Base-by-base conservation (phyloP, 768 basidiomycete species). In the Mycena kentingensis region DNA sequence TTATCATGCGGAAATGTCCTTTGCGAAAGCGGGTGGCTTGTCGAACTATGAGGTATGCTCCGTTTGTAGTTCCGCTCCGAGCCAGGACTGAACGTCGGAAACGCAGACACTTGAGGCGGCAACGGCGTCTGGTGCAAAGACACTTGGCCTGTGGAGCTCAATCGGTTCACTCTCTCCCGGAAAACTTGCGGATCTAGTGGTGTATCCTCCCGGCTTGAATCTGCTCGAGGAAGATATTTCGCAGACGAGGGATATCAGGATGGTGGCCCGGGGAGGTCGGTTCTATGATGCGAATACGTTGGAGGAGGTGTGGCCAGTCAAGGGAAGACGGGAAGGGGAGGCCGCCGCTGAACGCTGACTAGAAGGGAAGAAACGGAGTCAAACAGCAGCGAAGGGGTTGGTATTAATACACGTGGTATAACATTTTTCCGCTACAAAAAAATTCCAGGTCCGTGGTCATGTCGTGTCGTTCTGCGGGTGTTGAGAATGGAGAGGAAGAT, bases 1-100 rank as follows among this genome's bases (percentile, higher is more conserved):
- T 70, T 90, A 89, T 58, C 88, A 90, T 53, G 79, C 82, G 18
- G 88, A 90, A 61, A 85, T 89, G 81, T 75, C 71, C 46, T 87
- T 87, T 64, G 73, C 84, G 22, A 71, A 73, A 39, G 70, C 73
- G 13, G 88, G 88, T 19, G 88, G 88, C 3, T 66, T 89, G 57
- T 81, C 70, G 24, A 86, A 85, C 60, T 90, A 87, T 60, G 84
- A 89, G 76, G 87, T 85, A 27, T 6, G 62, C 19, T 35, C 16
- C 25, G 15, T 41, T 49, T n/a, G 49, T 13, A 10, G 32, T 36
- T 1, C 19, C 27, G 28, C 10, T n/a, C 18, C 34, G 13, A 5
- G 44, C 10, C 7, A 25, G n/a, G 21, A 15, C 15, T 48, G 27
- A 46, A 34, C 31, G 24, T 16, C 11, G 21, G 19, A 32, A 28